phyloP scores from a whole-genome alignment of 148 eudicot species.

The Dianthus caryophyllus region DNA sequence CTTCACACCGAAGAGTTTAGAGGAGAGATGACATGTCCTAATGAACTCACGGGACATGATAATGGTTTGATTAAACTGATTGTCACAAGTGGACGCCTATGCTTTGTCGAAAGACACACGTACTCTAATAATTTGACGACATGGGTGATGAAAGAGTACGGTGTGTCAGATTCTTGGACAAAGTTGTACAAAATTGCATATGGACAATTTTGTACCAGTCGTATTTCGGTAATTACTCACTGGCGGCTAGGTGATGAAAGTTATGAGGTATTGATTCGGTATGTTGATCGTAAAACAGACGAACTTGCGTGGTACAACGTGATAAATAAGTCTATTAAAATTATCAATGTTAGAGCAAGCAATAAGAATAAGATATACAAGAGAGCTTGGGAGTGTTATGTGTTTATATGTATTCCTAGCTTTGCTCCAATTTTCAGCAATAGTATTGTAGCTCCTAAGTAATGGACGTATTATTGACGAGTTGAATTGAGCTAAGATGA shows the following conservation, averaged over 20 bases:
- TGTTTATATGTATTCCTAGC: not conserved
- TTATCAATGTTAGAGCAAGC: not conserved
- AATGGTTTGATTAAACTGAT: too few species aligned
- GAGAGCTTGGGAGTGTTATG: too few species aligned
- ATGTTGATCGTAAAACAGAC: not conserved
- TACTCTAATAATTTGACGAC: not conserved
- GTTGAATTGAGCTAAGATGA: too few species aligned
- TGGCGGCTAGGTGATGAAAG: not conserved
- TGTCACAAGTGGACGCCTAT: not conserved
- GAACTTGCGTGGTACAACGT: not conserved
- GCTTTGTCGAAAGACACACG: too few species aligned
- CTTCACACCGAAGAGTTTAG: not conserved
- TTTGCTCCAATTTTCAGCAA: not conserved
- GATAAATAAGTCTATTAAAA: not conserved
- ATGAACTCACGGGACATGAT: not conserved
- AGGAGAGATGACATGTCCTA: not conserved
- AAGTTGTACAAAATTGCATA: not conserved
- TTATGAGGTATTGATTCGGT: not conserved
- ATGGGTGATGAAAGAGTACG: conserved; percentile 12
- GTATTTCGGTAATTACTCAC: not conserved
- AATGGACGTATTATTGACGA: too few species aligned
- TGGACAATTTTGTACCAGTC: not conserved
- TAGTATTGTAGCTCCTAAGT: too few species aligned
- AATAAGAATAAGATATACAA: not conserved
- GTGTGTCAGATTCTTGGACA: not conserved